These are phyloP conservation scores for Exsudoporus floridanus DNA, from an alignment of 1,284 basidiomycete species.

Conservation along the genomic window DNA sequence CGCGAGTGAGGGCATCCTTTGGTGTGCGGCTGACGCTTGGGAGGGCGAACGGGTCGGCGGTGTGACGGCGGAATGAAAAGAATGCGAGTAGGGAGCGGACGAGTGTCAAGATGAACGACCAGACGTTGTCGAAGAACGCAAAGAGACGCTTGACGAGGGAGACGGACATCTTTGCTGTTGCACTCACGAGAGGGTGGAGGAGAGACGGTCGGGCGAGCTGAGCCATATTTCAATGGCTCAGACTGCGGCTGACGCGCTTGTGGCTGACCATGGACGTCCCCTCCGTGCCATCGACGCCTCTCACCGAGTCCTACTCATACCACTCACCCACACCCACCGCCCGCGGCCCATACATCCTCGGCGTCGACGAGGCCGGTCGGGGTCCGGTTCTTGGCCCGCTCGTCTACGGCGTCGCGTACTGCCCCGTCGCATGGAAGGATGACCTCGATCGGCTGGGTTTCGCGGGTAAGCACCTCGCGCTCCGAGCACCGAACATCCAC, in stretches of 20 bases:
- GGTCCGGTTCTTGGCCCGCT: slow-evolving; percentile 94
- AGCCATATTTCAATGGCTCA: slow-evolving; percentile 19
- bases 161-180: slow-evolving; percentile 9
- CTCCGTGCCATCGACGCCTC: slow-evolving; percentile 55
- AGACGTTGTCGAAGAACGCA: slow-evolving; percentile 22
- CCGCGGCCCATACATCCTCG: slow-evolving; percentile 78
- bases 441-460: slow-evolving; percentile 83
- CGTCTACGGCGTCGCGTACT: slow-evolving; percentile 95
- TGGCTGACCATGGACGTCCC: slow-evolving; percentile 38
- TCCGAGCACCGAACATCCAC: neutral
- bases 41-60: slow-evolving; percentile 14
- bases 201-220: neutral
- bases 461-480: slow-evolving; percentile 55
- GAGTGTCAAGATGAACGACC: slow-evolving; percentile 32
- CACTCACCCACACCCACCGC: slow-evolving; percentile 73
- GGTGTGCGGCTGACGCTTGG: slow-evolving; percentile 3
- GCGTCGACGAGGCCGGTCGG: slow-evolving; percentile 95
- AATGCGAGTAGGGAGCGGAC: slow-evolving; percentile 29
- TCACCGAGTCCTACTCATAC: slow-evolving; percentile 78
- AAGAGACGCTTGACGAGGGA: slow-evolving; percentile 7
- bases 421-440: slow-evolving; percentile 76
- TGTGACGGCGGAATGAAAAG: slow-evolving; percentile 16
- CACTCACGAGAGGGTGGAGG: neutral
- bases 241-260: slow-evolving; percentile 20
- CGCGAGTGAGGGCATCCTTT: slow-evolving; percentile 15